phyloP scores from a whole-genome alignment of 192 early-diverging fungal genomes.

The Chytriomyces sp. region DNA sequence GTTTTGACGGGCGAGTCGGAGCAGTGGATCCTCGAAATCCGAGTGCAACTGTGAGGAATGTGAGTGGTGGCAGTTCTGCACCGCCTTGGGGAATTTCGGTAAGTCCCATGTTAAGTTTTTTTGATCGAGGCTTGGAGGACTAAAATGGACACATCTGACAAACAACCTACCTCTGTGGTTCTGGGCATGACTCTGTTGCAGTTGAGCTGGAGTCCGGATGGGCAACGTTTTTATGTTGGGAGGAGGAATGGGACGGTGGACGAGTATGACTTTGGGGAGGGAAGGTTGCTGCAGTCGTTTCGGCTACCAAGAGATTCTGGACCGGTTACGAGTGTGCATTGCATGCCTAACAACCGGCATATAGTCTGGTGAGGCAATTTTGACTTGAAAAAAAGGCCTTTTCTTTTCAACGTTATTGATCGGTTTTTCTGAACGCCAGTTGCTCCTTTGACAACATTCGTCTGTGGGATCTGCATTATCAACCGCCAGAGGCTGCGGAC shows the following conservation, averaged over 20 bases:
- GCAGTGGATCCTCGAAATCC: slow-evolving; percentile 42
- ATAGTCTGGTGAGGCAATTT: slow-evolving; percentile 73
- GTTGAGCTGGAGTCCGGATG: slow-evolving; percentile 86
- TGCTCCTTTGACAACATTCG: slow-evolving; percentile 93
- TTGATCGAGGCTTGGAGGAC: too few species aligned
- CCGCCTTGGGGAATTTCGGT: slow-evolving; percentile 52
- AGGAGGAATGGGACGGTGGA: slow-evolving; percentile 90
- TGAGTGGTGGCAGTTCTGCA: slow-evolving; percentile 17
- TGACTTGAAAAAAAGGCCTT: too few species aligned
- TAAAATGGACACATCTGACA: too few species aligned
- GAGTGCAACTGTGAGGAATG: slow-evolving; percentile 33
- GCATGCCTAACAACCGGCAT: slow-evolving; percentile 78
- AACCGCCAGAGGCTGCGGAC: neutral
- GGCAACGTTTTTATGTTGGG: slow-evolving; percentile 77
- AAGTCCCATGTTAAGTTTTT: too few species aligned
- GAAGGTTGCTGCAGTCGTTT: slow-evolving; percentile 69
- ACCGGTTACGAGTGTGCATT: slow-evolving; percentile 74
- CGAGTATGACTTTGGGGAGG: slow-evolving; percentile 78
- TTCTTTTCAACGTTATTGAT: too few species aligned
- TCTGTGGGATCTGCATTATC: slow-evolving; percentile 75
- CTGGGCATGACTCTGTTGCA: too few species aligned
- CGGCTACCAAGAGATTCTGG: slow-evolving; percentile 88
- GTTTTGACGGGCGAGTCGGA: slow-evolving; percentile 44
- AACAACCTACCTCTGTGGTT: too few species aligned
- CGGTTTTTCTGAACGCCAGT: neutral